Evolutionary conservation across 768 basidiomycete species (phyloP), one percentile per base, ranked within the genome.

Genomic region (Russula brevipes): DNA sequence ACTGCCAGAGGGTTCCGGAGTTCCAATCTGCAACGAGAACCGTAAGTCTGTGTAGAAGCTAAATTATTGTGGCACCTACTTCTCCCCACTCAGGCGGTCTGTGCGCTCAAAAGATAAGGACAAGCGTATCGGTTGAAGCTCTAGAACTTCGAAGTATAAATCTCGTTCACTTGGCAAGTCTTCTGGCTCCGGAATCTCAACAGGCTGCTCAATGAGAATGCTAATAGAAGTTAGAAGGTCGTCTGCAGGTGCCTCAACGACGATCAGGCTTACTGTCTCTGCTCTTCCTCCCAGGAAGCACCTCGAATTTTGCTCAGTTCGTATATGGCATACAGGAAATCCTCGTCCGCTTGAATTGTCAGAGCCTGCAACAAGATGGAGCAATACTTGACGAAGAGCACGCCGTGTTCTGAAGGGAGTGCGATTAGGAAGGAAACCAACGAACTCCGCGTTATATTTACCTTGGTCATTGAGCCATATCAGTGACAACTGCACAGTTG

Each of bases 71-170:
- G 4, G 10, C 24, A 65, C 87, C 69, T 73, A 96, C 96, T 94
- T 94, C 71, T 94, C 91, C 71, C 89, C 89, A 73, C 89, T 97
- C 60, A 96, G 85, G 35, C 91, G 80, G 69, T 98, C 97, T 1
- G 96, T 96, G 17, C 95, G 85, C 91, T 97, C 96, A 78, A 99
- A 99, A 0, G 97, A 98, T 17, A 99, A 75, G 1, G 91, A 87
- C 4, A 99, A 79, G 66, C 88, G 86, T 70, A 98, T 91, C 6
- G 97, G 97, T 66, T 99, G 96, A 35, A 99, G 79, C 69, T 97
- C 92, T 7, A 99, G 81, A 12, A 94, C 84, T 75, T 99, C 97
- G 69, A 99, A 99, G 76, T 98, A 99, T 55, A 98, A 74, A 63
- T 93, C 88, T 73, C 85, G 85, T 39, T 91, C 91, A 3, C 76